Conservation (phyloP, 345 rosid genomes). For the Boechera divaricarpa region DNA sequence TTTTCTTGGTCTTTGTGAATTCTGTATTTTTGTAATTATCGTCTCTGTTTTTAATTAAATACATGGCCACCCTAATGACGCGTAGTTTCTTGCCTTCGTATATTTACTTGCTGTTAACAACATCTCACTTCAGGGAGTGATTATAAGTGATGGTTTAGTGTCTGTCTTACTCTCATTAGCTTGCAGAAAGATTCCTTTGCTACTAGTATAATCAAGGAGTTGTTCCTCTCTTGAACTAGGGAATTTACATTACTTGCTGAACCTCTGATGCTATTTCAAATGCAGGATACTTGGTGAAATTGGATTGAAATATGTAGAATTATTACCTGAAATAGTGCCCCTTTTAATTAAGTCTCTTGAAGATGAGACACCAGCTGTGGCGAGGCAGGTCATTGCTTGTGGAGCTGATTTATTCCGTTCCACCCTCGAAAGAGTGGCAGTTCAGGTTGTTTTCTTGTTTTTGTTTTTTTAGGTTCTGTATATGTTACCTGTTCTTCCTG, state of each 20-base stretch:
- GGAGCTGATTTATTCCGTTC: constrained; percentile 67
- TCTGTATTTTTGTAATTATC: background rate
- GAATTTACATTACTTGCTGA: constrained; percentile 7
- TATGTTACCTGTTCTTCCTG: background rate
- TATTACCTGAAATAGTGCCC: constrained; percentile 76
- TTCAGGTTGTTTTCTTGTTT: constrained; percentile 59
- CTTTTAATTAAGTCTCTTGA: constrained; percentile 68
- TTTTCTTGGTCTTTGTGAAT: background rate
- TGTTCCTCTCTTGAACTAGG: constrained; percentile 14
- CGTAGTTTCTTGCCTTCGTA: background rate
- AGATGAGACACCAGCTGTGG: constrained; percentile 87
- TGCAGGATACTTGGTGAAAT: constrained; percentile 83
- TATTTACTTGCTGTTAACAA: constrained; percentile 3
- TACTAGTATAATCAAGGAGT: constrained; percentile 1
- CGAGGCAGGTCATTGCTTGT: constrained; percentile 77
- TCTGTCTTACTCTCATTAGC: constrained; percentile 14
- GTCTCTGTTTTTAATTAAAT: background rate
- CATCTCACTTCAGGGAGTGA: constrained; percentile 23
- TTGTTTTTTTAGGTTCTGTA: constrained; percentile 24
- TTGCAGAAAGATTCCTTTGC: background rate
- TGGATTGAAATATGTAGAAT: constrained; percentile 73
- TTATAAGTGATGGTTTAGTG: constrained; percentile 13
- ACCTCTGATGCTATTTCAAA: constrained; percentile 14
- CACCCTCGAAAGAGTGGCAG: constrained; percentile 63
- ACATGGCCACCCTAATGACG: background rate